phyloP scores from a whole-genome alignment of 306 rosid genomes.

The Sicyos baderoa region DNA sequence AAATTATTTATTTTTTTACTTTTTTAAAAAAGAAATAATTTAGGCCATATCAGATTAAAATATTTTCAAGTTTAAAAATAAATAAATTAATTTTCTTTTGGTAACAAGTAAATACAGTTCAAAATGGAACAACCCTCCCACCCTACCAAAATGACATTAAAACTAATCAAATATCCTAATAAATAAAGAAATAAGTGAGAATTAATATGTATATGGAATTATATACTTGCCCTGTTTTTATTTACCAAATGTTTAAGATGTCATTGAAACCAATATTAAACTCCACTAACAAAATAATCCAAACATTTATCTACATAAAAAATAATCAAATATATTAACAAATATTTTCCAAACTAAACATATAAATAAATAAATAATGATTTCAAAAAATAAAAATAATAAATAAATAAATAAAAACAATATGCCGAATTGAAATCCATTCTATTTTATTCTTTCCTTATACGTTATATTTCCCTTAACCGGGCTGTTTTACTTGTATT shows the following conservation, averaged over 20 bases:
- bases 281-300: background rate
- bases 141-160: too few relatives aligned
- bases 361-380: too few relatives aligned
- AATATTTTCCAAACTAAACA: background rate
- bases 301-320: background rate
- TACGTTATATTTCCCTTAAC: background rate
- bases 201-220: background rate
- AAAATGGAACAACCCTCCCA: too few relatives aligned
- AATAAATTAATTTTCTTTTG: too few relatives aligned
- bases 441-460: background rate
- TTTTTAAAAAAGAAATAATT: too few relatives aligned
- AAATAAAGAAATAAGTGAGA: background rate
- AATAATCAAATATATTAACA: background rate
- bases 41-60: too few relatives aligned
- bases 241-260: too few relatives aligned
- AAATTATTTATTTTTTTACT: too few relatives aligned
- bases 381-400: background rate
- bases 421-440: background rate
- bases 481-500: background rate
- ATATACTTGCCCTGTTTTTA: too few relatives aligned
- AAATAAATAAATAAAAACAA: background rate
- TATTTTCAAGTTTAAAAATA: too few relatives aligned
- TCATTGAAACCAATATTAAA: background rate
- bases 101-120: too few relatives aligned
- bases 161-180: too few relatives aligned